Base-by-base conservation (phyloP, 129 eudicot genomes). In the Pseudognaphalium luteoalbum region DNA sequence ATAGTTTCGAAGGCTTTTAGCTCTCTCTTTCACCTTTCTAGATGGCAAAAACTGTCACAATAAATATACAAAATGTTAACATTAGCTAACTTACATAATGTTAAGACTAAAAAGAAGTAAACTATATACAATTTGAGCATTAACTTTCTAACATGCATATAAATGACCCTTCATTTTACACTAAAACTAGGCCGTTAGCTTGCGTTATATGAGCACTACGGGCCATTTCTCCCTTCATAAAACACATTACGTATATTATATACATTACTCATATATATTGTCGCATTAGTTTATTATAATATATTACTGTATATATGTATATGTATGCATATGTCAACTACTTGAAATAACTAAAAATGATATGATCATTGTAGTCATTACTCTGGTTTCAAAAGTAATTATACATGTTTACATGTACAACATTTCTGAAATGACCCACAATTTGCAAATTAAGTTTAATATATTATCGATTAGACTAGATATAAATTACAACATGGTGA, bases 31-130 rank as follows among this genome's bases (percentile, higher is more conserved):
- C 12, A 94, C 99, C 78, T 91, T 87, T 75, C 75, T 84, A 6
- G 92, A 85, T 35, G 99, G 97, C 76, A 94, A 84, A 86, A 91
- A 89, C 99, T 94, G 87, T 63, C 44, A 19, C 22, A 56, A 56
- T 4, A n/a, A 56, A 8, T 7, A 8, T 8, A 39, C 47, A 1
- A 6, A 37, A 37, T 7, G 42, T 37, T 37, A 37, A 37, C 42
- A 37, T 37, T 37, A 37, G 2, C 42, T 37, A 37, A 37, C 11
- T 37, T 37, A 37, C 42, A 2, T 37, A 37, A 37, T n/a, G n/a
- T n/a, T n/a, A n/a, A n/a, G n/a, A n/a, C n/a, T 37, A 10, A 7
- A 33, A 34, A 34, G 37, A 34, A 34, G 37, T 4, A 34, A 34
- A 34, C 37, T 34, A 5, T 34, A 4, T 34, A 34, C 7, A 34